Percentiles rank a stretch among this genome's conserved stretches.
phyloP scores from a whole-genome alignment of 441 rosid genomes.

The Euphorbia corollata region DNA sequence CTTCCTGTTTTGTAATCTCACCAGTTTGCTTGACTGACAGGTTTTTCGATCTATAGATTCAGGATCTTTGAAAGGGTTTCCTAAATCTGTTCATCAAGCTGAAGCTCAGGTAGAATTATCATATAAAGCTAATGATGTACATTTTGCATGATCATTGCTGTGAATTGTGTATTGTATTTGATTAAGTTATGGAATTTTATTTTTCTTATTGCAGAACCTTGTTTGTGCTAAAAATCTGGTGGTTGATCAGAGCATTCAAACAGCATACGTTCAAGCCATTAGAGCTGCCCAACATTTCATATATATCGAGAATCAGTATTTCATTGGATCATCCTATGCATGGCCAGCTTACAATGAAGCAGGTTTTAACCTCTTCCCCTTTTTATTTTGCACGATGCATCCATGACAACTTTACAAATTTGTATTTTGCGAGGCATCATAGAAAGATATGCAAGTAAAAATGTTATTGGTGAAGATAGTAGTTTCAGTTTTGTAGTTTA shows the following conservation, averaged over 20 bases:
- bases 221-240: slow-evolving; percentile 77
- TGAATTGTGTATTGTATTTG: not conserved
- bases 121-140: too few species aligned
- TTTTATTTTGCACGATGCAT: slow-evolving; percentile 6
- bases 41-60: slow-evolving; percentile 82
- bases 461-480: not conserved
- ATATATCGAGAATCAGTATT: slow-evolving; percentile 85
- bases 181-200: not conserved
- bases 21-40: slow-evolving; percentile 32
- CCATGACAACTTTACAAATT: not conserved
- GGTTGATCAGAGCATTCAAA: slow-evolving; percentile 79
- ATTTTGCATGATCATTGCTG: not conserved
- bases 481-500: not conserved
- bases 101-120: slow-evolving; percentile 40
- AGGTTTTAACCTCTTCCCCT: slow-evolving; percentile 37
- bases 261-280: slow-evolving; percentile 79
- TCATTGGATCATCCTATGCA: slow-evolving; percentile 73
- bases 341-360: slow-evolving; percentile 73
- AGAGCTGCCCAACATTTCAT: slow-evolving; percentile 77
- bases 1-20: not conserved
- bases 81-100: slow-evolving; percentile 48
- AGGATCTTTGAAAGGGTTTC: slow-evolving; percentile 83
- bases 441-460: not conserved
- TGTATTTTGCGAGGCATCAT: not conserved
- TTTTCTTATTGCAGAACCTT: slow-evolving; percentile 49